phyloP scores from a whole-genome alignment of 768 basidiomycete genomes.

The Stropharia rugosoannulata region DNA sequence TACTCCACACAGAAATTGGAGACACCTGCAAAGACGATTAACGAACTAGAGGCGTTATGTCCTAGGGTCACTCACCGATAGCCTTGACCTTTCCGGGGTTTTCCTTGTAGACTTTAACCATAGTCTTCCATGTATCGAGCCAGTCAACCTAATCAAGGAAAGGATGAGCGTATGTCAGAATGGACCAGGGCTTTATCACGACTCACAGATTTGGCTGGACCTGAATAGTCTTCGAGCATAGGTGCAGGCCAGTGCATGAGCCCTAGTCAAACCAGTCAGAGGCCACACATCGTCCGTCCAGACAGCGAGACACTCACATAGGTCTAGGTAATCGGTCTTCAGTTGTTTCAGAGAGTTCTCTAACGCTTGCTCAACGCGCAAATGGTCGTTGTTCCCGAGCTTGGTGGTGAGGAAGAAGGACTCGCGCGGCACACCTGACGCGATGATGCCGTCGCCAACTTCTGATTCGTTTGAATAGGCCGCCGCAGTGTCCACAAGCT shows the following conservation, averaged over 20 bases:
- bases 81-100: slow-evolving; percentile 73
- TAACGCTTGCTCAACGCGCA: slow-evolving; percentile 58
- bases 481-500: slow-evolving; percentile 67
- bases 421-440: slow-evolving; percentile 68
- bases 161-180: not conserved
- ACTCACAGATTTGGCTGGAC: slow-evolving; percentile 44
- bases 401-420: slow-evolving; percentile 83
- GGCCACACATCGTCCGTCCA: not conserved
- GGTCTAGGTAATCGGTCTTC: slow-evolving; percentile 75
- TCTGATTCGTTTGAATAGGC: slow-evolving; percentile 76
- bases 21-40: slow-evolving; percentile 37
- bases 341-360: slow-evolving; percentile 67
- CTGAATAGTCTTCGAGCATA: slow-evolving; percentile 53
- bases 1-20: slow-evolving; percentile 71
- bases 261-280: slow-evolving; percentile 34
- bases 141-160: slow-evolving; percentile 42
- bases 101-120: slow-evolving; percentile 68
- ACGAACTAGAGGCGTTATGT: not conserved
- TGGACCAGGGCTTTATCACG: not conserved
- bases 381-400: slow-evolving; percentile 64
- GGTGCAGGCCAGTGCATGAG: slow-evolving; percentile 86
- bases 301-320: slow-evolving; percentile 45
- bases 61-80: slow-evolving; percentile 48
- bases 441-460: slow-evolving; percentile 79
- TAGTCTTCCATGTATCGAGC: slow-evolving; percentile 76